phyloP scores from a whole-genome alignment of 2,329 filamentous ascomycete species.

The Ceratocystis eucalypticola region DNA sequence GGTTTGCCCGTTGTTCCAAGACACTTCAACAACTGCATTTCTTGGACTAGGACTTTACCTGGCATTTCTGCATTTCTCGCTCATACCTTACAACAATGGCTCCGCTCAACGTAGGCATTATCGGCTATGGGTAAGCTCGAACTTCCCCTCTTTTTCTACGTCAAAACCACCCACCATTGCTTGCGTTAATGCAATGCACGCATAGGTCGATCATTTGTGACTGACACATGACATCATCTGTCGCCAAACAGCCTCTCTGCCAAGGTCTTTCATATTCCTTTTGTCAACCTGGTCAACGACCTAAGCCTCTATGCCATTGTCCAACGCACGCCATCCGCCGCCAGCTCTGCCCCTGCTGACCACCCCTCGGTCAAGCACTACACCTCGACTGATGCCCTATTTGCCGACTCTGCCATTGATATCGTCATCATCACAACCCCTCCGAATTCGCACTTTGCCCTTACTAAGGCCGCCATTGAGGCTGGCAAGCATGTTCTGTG shows the following conservation, averaged over 20 bases:
- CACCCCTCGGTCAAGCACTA: slow-evolving; percentile 52
- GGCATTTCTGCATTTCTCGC: not conserved
- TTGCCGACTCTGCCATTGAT: slow-evolving; percentile 52
- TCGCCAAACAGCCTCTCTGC: slow-evolving; percentile 39
- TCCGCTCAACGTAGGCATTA: slow-evolving; percentile 36
- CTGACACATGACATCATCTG: slow-evolving; percentile 2
- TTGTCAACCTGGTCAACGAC: slow-evolving; percentile 35
- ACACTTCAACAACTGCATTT: not conserved
- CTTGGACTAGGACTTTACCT: not conserved
- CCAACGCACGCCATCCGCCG: slow-evolving; percentile 52
- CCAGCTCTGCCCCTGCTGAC: slow-evolving; percentile 55
- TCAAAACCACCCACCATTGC: not conserved
- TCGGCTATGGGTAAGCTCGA: slow-evolving; percentile 37
- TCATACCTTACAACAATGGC: slow-evolving; percentile 7
- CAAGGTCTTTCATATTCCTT: slow-evolving; percentile 75
- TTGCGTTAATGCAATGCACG: not conserved
- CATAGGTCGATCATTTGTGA: not conserved
- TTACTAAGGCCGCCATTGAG: slow-evolving; percentile 51
- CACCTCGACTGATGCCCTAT: slow-evolving; percentile 46
- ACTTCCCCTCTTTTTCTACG: not conserved
- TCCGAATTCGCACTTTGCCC: slow-evolving; percentile 54
- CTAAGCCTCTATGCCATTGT: slow-evolving; percentile 58
- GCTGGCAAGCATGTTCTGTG: slow-evolving; percentile 65
- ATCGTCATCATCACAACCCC: slow-evolving; percentile 59
- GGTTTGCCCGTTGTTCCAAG: not conserved